phyloP scores from a whole-genome alignment of 495 filamentous ascomycete genomes.

The Pseudomonodictys pantanalensis region DNA sequence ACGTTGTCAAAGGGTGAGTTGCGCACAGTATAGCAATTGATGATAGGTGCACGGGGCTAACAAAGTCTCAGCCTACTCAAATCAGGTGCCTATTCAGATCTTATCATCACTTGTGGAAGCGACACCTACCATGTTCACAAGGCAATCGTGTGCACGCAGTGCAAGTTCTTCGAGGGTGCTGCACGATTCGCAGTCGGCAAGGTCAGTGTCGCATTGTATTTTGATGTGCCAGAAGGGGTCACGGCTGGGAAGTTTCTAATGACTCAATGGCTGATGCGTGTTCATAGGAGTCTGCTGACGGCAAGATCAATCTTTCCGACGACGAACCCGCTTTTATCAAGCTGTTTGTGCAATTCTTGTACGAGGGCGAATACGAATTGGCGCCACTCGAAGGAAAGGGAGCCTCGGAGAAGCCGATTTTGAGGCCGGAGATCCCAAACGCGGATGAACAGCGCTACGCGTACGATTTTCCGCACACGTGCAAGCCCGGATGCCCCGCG shows the following conservation, averaged over 20 bases:
- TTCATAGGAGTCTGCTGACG: neutral
- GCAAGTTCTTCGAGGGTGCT: slow-evolving; percentile 1
- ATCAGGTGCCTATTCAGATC: neutral
- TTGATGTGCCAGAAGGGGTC: neutral
- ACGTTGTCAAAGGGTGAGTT: neutral
- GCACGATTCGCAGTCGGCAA: neutral
- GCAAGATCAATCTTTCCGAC: neutral
- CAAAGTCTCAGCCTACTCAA: neutral
- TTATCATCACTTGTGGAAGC: slow-evolving; percentile 3
- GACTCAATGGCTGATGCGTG: neutral
- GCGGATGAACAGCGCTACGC: neutral
- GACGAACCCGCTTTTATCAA: neutral
- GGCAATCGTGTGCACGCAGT: neutral
- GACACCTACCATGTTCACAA: neutral
- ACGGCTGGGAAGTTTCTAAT: too few species aligned
- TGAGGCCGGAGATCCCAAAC: neutral
- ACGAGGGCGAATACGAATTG: neutral
- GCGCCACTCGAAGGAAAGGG: too few species aligned
- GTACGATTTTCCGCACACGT: neutral
- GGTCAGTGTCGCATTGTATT: too few species aligned
- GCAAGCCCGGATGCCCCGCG: neutral
- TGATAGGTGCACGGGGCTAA: neutral
- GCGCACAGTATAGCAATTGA: neutral
- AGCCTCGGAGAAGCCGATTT: too few species aligned
- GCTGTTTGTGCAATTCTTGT: neutral